Base-by-base conservation (phyloP, 176 grass and related monocot species). In the Alloteropsis semialata region DNA sequence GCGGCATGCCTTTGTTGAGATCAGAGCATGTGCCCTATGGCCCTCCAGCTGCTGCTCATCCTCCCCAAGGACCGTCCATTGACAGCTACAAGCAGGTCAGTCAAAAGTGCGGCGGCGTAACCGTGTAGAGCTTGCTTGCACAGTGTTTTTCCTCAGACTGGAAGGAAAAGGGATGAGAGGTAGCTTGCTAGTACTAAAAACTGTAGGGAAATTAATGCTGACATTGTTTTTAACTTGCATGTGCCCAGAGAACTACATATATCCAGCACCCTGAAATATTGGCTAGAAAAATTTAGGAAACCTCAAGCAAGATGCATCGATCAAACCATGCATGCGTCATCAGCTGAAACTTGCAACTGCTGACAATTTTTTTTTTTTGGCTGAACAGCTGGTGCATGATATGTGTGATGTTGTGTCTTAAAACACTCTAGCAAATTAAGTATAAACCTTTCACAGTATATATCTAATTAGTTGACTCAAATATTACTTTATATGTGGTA, bases 11-110 rank as follows among this genome's bases (percentile, higher is more conserved):
- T 53, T 77, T 81, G 65, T 42, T 84, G 59, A 81, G 74, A 71
- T 89, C 92, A 45, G 91, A 92, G 44, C 75, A 91, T 56, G 64
- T 77, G 50, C n/a, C 82, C 32, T 91, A 86, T 77, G 92, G 85
- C 43, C 77, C 87, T 79, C 53, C 73, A 81, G 19, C 67, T 84
- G 75, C 69, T 29, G 61, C 55, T 78, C 34, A 24, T 80, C 84
- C 54, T 72, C 76, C 87, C 72, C 93, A 93, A 44, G 90, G 88
- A 39, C 88, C 89, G 78, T 82, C 77, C 85, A 81, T 74, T 30
- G 69, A 65, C 80, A 75, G 84, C 71, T 42, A 81, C 78, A 81
- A 55, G 70, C 70, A 74, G 78, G 78, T 81, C 71, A 84, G 82
- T 84, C 71, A 76, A 67, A 54, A 68, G 64, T 81, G 69, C 64